phyloP scores from a whole-genome alignment of 2,329 filamentous ascomycete species.

The Cladosporium halotolerans region DNA sequence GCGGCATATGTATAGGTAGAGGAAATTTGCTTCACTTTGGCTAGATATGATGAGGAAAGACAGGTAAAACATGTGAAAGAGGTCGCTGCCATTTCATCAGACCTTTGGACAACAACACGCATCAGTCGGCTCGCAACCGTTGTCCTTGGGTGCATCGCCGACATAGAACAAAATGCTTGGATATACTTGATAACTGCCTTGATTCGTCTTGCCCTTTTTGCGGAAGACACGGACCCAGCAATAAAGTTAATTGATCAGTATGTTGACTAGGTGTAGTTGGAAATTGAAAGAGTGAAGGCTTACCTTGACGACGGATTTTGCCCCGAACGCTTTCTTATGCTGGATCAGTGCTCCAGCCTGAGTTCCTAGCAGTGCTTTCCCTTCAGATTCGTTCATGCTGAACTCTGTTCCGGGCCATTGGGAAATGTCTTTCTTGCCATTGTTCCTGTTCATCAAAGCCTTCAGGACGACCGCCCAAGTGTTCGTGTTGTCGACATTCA shows the following conservation, averaged over 20 bases:
- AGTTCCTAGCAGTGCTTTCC: constrained; percentile 3
- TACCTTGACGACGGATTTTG: constrained; percentile 3
- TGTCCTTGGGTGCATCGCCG: neutral
- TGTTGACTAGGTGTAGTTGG: neutral
- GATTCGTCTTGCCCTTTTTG: constrained; percentile 3
- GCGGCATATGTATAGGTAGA: neutral
- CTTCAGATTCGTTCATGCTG: neutral
- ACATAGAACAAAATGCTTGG: constrained; percentile 9
- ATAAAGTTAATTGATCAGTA: neutral
- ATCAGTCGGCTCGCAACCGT: constrained; percentile 1
- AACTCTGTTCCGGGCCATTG: constrained; percentile 3
- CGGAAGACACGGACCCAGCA: constrained; percentile 5
- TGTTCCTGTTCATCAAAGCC: constrained; percentile 3
- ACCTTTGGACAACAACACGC: constrained; percentile 6
- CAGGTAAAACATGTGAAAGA: neutral
- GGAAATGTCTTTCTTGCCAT: constrained; percentile 2
- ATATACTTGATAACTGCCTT: constrained; percentile 7
- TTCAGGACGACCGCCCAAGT: constrained; percentile 3
- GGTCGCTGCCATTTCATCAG: neutral
- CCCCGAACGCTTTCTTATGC: constrained; percentile 5
- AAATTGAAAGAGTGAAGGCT: neutral
- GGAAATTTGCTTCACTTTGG: no score
- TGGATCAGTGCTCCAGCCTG: constrained; percentile 9
- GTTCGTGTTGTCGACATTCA: neutral
- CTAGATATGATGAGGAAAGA: neutral